phyloP scores from a whole-genome alignment of 2,329 filamentous ascomycete species.

The Ophiostoma piceae region DNA sequence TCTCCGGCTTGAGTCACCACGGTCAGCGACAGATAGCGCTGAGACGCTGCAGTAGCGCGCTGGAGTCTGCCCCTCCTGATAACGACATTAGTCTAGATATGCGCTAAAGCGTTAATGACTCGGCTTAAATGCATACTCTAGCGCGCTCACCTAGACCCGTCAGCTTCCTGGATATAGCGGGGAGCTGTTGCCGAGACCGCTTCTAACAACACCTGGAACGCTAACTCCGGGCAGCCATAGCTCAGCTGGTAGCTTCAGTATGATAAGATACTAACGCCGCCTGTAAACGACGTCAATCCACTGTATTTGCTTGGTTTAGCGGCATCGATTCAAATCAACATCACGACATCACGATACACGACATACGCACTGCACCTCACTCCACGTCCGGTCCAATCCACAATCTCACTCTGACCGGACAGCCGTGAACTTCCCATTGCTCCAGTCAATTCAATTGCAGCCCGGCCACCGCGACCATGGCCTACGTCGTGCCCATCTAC shows the following conservation, averaged over 20 bases:
- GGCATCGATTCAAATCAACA: neutral
- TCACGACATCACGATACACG: conserved; percentile 3
- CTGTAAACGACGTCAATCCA: neutral
- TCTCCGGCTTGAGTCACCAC: neutral
- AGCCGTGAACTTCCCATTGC: neutral
- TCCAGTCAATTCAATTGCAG: no score
- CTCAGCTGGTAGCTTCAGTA: neutral
- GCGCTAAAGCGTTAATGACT: conserved; percentile 5
- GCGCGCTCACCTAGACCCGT: neutral
- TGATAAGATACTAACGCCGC: neutral
- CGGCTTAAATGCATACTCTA: conserved; percentile 6
- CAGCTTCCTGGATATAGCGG: conserved; percentile 10
- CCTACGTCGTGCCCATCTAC: conserved; percentile 92
- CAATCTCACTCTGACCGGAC: conserved; percentile 8
- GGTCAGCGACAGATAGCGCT: neutral
- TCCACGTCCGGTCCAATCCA: neutral
- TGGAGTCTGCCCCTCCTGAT: neutral
- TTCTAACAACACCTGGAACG: conserved; percentile 6
- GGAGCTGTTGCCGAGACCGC: conserved; percentile 20
- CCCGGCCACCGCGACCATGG: conserved; percentile 53
- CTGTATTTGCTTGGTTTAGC: conserved; percentile 4
- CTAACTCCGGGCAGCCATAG: conserved; percentile 19
- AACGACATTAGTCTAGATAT: neutral
- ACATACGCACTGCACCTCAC: neutral
- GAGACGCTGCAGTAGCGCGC: neutral